Evolutionary conservation across 2,329 filamentous ascomycete genomes (phyloP), one percentile per base, ranked within the genome.

Genomic region (Beauveria sp.): DNA sequence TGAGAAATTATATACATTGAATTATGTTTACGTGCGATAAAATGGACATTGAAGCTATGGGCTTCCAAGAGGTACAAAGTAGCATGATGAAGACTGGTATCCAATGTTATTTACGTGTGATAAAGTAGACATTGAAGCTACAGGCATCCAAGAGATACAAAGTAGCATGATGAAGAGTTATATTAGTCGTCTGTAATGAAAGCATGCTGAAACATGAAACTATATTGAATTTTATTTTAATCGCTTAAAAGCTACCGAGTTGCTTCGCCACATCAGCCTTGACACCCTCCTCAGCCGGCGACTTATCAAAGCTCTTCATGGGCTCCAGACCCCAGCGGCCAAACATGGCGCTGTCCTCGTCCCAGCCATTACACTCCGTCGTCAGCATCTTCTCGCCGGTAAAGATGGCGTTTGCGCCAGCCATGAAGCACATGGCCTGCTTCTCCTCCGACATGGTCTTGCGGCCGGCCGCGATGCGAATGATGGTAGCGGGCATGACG

Each of bases 361-460:
- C 91, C 90, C 90, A 96, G 34, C 91, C 90, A 67, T 91, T 92
- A 71, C 91, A 96, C 61, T 92, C 90, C 0, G 92, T 96, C 5
- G 92, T 96, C 75, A 96, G 73, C 92, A 96, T 96, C 81, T 93
- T 96, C 78, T 96, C 92, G 9, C 92, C 92, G 0, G 92, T 96
- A 71, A 96, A 96, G 40, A 96, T 88, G n/a, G 92, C 92, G 68
- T 96, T 96, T 1, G 92, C 92, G 16, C 92, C 92, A 0, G 91
- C 91, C 83, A 90, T 87, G 77, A 96, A 96, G 74, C 91, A 96
- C 66, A 93, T 72, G 16, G 91, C 87, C 76, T 96, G 92, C 77
- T 96, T 88, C 75, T 94, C 91, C 76, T 96, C 92, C 4, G 84
- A 82, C 83, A 96, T 88, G 14, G 87, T 90, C 71, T 90, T 92